Conservation (phyloP, 2,329 filamentous ascomycete genomes). For the Macrophomina pseudophaseolina region DNA sequence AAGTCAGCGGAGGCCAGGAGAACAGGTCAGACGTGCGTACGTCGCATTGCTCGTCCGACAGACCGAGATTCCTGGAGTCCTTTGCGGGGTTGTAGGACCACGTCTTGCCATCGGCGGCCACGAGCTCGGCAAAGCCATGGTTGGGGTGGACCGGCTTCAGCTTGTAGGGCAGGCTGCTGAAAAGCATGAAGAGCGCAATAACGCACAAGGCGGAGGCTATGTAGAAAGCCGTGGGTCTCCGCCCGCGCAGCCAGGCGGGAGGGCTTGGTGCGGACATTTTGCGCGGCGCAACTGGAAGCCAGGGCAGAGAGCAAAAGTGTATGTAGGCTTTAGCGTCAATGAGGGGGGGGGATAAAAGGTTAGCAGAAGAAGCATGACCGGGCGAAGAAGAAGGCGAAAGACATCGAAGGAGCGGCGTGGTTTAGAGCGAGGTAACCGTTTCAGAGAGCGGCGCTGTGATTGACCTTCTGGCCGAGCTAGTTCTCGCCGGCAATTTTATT, state of each 20-base stretch:
- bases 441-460: not conserved
- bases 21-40: not conserved
- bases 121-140: not conserved
- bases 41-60: conserved; percentile 24
- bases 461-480: not conserved
- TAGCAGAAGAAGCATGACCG: not conserved
- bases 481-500: not conserved
- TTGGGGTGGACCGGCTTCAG: not conserved
- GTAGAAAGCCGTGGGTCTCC: not conserved
- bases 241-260: not conserved
- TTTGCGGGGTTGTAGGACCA: conserved; percentile 15
- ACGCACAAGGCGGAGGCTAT: not conserved
- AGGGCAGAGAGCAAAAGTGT: not conserved
- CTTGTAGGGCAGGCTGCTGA: not conserved
- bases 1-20: not conserved
- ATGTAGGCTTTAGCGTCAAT: not conserved
- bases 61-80: conserved; percentile 16
- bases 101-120: not conserved
- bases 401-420: not conserved
- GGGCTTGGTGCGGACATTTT: not conserved
- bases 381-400: not conserved
- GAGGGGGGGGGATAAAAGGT: not conserved
- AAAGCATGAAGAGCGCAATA: not conserved
- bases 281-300: not conserved
- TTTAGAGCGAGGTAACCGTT: not conserved